Base-by-base conservation (phyloP, 306 rosid species). In the Mimosa pudica region DNA sequence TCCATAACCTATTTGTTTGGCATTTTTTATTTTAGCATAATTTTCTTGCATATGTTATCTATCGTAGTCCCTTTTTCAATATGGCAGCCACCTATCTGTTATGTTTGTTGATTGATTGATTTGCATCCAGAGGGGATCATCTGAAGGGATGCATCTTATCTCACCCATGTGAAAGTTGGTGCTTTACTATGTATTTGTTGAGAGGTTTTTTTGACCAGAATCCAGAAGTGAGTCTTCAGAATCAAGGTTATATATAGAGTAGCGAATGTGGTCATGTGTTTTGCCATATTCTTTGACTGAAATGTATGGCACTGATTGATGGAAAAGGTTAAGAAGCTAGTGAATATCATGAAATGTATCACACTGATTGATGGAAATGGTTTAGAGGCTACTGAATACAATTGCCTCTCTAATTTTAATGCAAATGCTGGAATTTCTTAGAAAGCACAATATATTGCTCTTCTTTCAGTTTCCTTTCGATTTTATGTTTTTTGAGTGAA, bases 81-180 rank as follows among this genome's bases (percentile, higher is more conserved):
- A 54, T 61, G 62, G 38, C 76, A 54, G 67, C 66, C 71, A 75
- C 74, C 60, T 76, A 8, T 49, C 18, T 70, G 65, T 46, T 20
- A 46, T 52, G 80, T 79, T 79, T 73, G 67, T 76, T 48, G 78
- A 65, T 82, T 48, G 78, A 65, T 82, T 74, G 81, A 77, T 77
- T 66, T 58, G 79, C 72, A 78, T 49, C 68, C 61, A 69, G 74
- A 57, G 62, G 74, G 63, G 82, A 44, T 58, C 62, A 73, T 77
- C 62, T 85, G 75, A 78, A 62, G 66, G 75, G 64, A 63, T 84
- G 83, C 84, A 79, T 85, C 47, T 80, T 86, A 74, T 85, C 73
- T 80, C 60, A 83, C 74, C 75, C 46, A 74, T 68, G 77, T 76
- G 86, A 73, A 79, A 80, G 84, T 32, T 63, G 67, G 62, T 65